phyloP scores from a whole-genome alignment of 495 filamentous ascomycete genomes.

The Neurospora intermedia region DNA sequence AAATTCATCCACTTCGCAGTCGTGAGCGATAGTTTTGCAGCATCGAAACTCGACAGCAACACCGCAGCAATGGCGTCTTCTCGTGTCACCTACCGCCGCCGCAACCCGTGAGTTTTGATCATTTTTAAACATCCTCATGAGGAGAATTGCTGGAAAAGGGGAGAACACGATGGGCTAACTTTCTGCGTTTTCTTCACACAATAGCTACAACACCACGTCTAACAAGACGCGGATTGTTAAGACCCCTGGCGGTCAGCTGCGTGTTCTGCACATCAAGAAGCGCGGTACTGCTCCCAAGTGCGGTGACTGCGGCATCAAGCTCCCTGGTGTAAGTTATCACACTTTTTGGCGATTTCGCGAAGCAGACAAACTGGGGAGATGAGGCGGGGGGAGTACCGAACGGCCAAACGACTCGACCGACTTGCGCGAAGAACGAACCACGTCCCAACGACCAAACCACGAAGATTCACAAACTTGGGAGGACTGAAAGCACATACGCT shows the following conservation, averaged over 20 bases:
- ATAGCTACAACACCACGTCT: slow-evolving; percentile 87
- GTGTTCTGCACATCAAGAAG: slow-evolving; percentile 98
- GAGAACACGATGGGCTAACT: slow-evolving; percentile 14
- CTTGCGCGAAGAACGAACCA: neutral
- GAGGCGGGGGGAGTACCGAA: neutral
- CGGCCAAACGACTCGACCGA: neutral
- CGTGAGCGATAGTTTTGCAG: slow-evolving; percentile 30
- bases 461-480: neutral
- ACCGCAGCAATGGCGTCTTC: slow-evolving; percentile 51
- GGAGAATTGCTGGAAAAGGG: slow-evolving; percentile 2
- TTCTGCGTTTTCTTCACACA: slow-evolving; percentile 1
- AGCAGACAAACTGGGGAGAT: neutral
- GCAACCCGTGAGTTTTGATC: slow-evolving; percentile 68
- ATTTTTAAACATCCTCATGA: neutral
- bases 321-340: slow-evolving; percentile 69
- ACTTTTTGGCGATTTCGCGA: neutral
- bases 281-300: slow-evolving; percentile 92
- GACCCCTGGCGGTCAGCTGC: slow-evolving; percentile 89
- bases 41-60: slow-evolving; percentile 42
- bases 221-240: slow-evolving; percentile 95
- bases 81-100: slow-evolving; percentile 61
- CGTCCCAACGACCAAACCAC: neutral
- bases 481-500: neutral
- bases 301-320: slow-evolving; percentile 95
- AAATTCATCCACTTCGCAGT: slow-evolving; percentile 37